phyloP scores from a whole-genome alignment of 1,284 basidiomycete genomes.

The Takashimella tepidaria region DNA sequence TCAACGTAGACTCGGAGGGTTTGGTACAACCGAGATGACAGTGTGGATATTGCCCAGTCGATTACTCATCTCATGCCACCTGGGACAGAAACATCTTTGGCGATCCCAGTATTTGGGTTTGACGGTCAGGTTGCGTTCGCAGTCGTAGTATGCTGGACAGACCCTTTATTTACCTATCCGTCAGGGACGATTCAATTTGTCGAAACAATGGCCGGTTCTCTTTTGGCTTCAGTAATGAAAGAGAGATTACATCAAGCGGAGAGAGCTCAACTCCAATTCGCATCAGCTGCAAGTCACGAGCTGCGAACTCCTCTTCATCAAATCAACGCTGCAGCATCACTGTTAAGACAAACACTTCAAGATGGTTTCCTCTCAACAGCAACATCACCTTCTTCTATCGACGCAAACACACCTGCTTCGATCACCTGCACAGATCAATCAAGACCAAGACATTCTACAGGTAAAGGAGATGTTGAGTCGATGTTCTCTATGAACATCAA shows the following conservation, averaged over 20 bases:
- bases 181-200: conserved; percentile 39
- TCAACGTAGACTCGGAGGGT: conserved; percentile 23
- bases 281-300: conserved; percentile 31
- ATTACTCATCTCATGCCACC: conserved; percentile 37
- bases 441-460: neutral
- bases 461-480: neutral
- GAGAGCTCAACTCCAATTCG: conserved; percentile 27
- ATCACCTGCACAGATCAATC: neutral
- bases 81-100: conserved; percentile 34
- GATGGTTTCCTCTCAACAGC: neutral
- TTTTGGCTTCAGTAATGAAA: conserved; percentile 31
- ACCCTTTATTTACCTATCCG: conserved; percentile 39
- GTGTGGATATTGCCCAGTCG: conserved; percentile 29
- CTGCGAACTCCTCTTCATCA: conserved; percentile 33
- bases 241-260: conserved; percentile 21
- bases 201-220: conserved; percentile 32
- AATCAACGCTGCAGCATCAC: conserved; percentile 17
- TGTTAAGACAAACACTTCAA: conserved; percentile 9
- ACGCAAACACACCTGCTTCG: neutral
- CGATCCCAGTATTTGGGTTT: conserved; percentile 42
- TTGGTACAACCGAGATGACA: conserved; percentile 41
- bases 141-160: conserved; percentile 40
- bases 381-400: neutral
- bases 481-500: conserved; percentile 2
- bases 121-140: conserved; percentile 41